phyloP scores from a whole-genome alignment of 1,284 basidiomycete species.

The Marasmius tenuissimus region DNA sequence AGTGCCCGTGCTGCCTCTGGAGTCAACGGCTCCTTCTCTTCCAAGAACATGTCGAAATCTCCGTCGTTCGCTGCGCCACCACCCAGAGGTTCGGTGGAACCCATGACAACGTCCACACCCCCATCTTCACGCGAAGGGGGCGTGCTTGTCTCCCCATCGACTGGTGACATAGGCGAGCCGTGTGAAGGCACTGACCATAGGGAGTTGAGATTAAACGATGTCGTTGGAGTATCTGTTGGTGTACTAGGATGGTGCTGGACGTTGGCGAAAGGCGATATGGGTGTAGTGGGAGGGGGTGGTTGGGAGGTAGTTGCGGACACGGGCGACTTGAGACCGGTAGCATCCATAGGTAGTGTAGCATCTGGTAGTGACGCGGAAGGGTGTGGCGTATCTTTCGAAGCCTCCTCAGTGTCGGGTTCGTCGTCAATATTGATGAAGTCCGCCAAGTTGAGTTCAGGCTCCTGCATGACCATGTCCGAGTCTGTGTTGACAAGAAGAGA shows the following conservation, averaged over 20 bases:
- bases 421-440: constrained; percentile 81
- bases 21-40: constrained; percentile 45
- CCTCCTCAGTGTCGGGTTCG: constrained; percentile 35
- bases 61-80: constrained; percentile 53
- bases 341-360: background rate
- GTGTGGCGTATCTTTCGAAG: constrained; percentile 2
- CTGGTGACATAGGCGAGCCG: constrained; percentile 12
- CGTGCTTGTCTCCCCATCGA: constrained; percentile 19
- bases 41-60: constrained; percentile 82
- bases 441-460: constrained; percentile 69
- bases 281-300: constrained; percentile 6
- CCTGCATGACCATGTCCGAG: constrained; percentile 40
- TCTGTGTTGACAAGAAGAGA: constrained; percentile 41
- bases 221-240: constrained; percentile 27
- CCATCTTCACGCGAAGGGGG: constrained; percentile 28
- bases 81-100: constrained; percentile 38
- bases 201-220: constrained; percentile 69
- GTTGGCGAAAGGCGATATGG: constrained; percentile 54
- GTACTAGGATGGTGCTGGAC: constrained; percentile 39
- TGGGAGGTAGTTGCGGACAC: constrained; percentile 2
- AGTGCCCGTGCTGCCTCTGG: constrained; percentile 38
- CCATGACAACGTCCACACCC: constrained; percentile 41
- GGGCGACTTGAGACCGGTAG: constrained; percentile 13
- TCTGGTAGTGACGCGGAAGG: constrained; percentile 5
- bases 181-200: constrained; percentile 50